Percentiles rank a stretch among this genome's conserved stretches.
These are phyloP conservation scores for Orbilia oligospora DNA, from an alignment of 2,329 filamentous ascomycete genomes.

Conservation along the genomic window DNA sequence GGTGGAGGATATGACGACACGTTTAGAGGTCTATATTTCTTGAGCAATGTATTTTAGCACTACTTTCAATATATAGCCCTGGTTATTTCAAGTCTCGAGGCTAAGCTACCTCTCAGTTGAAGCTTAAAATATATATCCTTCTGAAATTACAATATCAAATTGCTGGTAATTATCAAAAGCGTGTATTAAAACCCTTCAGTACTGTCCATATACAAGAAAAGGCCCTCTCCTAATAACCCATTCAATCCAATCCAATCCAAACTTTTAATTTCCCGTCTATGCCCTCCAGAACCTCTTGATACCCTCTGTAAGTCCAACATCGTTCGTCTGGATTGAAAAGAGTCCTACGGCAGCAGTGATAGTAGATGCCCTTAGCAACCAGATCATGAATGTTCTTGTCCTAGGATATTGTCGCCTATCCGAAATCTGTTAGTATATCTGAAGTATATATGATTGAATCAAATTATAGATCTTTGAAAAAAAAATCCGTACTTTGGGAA, in stretches of 20 bases:
- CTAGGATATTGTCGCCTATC: constrained; percentile 54
- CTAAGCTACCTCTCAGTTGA: background rate
- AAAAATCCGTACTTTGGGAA: constrained; percentile 77
- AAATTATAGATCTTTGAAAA: background rate
- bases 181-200: constrained; percentile 41
- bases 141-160: constrained; percentile 14
- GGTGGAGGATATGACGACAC: background rate
- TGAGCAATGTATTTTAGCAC: constrained; percentile 2
- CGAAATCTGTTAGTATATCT: constrained; percentile 5
- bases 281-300: constrained; percentile 92
- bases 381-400: constrained; percentile 70
- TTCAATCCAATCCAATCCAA: background rate
- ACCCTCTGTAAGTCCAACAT: constrained; percentile 92
- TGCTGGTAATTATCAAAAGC: constrained; percentile 31
- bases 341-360: constrained; percentile 86
- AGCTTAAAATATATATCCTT: background rate
- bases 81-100: background rate
- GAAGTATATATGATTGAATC: constrained; percentile 11
- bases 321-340: constrained; percentile 99
- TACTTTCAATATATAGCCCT: background rate
- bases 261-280: constrained; percentile 67
- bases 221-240: background rate
- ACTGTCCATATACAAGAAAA: constrained; percentile 42
- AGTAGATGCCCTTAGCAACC: constrained; percentile 84
- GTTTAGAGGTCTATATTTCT: background rate